These are phyloP conservation scores for Radiomyces spectabilis DNA, from an alignment of 192 early-diverging fungal species.

Conservation along the genomic window DNA sequence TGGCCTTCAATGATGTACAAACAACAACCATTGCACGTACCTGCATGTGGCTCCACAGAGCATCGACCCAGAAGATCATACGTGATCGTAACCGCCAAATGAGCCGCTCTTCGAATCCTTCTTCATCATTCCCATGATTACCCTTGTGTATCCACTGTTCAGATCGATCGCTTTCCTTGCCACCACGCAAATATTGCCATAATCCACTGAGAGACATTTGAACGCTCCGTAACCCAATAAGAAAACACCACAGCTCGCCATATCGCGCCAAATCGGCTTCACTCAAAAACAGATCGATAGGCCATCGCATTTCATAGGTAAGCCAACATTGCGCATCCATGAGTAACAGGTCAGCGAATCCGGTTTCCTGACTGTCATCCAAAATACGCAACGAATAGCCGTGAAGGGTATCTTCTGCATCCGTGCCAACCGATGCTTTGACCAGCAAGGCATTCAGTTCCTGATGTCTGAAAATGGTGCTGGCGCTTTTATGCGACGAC, in stretches of 20 bases:
- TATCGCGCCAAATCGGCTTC: constrained; percentile 51
- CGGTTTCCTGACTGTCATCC: constrained; percentile 1
- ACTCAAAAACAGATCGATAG: constrained; percentile 61
- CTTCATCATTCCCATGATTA: background rate
- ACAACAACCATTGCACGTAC: no score
- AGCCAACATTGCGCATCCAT: constrained; percentile 41
- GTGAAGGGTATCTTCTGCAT: constrained; percentile 25
- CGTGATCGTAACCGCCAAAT: constrained; percentile 44
- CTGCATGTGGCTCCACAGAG: constrained; percentile 67
- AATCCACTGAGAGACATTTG: constrained; percentile 44
- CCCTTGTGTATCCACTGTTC: background rate
- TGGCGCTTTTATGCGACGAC: background rate
- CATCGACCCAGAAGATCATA: constrained; percentile 68
- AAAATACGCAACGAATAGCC: constrained; percentile 7
- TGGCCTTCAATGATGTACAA: background rate
- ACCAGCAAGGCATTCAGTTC: constrained; percentile 33
- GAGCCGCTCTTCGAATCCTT: constrained; percentile 19
- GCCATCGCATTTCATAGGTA: constrained; percentile 56
- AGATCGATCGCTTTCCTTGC: background rate
- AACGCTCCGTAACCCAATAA: constrained; percentile 47
- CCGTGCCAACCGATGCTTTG: constrained; percentile 25
- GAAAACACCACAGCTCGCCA: constrained; percentile 52
- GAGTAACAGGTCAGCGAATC: constrained; percentile 44
- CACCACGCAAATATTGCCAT: constrained; percentile 22
- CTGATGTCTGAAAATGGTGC: no score